These are phyloP conservation scores for Rhizophora mangle DNA, from an alignment of 345 rosid species.

Conservation along the genomic window DNA sequence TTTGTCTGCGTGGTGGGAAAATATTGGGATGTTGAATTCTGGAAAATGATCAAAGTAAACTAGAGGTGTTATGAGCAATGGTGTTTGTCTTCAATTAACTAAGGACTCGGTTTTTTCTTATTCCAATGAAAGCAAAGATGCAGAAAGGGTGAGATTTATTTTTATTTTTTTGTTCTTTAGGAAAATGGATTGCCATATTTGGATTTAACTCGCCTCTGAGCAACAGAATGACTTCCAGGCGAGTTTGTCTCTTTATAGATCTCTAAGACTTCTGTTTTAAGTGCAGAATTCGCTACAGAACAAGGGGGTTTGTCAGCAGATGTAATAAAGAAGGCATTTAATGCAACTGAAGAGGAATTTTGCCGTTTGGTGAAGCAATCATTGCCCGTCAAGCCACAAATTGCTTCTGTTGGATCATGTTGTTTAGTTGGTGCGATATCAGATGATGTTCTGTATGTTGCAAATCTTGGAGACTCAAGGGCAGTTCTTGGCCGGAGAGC, in stretches of 20 bases:
- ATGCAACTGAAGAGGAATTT: slow-evolving; percentile 88
- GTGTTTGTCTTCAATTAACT: no score
- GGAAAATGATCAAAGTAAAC: no score
- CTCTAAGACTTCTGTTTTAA: neutral
- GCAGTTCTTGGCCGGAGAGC: slow-evolving; percentile 79
- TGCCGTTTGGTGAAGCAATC: slow-evolving; percentile 66
- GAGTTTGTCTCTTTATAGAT: neutral
- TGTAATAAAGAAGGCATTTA: slow-evolving; percentile 78
- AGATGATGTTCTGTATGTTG: slow-evolving; percentile 65
- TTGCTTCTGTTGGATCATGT: slow-evolving; percentile 93
- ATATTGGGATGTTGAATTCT: no score
- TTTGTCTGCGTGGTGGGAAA: no score
- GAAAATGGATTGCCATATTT: neutral
- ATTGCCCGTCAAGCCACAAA: slow-evolving; percentile 64
- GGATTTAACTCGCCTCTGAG: neutral
- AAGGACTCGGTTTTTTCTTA: no score
- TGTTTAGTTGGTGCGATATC: slow-evolving; percentile 91
- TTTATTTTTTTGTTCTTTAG: no score
- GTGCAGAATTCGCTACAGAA: slow-evolving; percentile 67
- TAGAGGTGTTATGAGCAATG: no score
- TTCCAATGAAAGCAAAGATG: no score
- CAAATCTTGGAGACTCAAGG: slow-evolving; percentile 94
- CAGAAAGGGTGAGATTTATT: no score
- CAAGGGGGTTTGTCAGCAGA: slow-evolving; percentile 84
- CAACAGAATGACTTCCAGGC: neutral